Conservation (phyloP, 495 filamentous ascomycete genomes). For the Daldinia loculata region DNA sequence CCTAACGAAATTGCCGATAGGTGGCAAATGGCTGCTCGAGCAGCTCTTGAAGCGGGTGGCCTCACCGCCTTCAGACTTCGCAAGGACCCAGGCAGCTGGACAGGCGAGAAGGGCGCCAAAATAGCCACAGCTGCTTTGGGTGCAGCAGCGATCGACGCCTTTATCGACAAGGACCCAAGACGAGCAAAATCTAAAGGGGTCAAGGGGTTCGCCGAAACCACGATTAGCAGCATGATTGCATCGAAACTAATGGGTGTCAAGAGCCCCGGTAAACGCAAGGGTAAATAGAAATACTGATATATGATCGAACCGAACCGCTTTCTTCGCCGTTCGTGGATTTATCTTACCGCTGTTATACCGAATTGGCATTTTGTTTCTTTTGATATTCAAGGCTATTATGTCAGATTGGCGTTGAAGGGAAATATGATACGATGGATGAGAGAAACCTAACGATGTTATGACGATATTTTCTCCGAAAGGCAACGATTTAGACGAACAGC, state of each 20-base stretch:
- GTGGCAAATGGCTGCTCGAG: constrained; percentile 49
- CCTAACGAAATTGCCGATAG: constrained; percentile 23
- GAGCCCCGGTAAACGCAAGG: constrained; percentile 6
- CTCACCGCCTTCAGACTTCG: constrained; percentile 49
- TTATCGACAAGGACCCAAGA: constrained; percentile 45
- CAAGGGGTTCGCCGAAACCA: constrained; percentile 44
- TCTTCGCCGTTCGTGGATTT: not conserved
- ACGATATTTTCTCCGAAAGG: constrained; percentile 1
- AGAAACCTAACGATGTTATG: constrained; percentile 23
- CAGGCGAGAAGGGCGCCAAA: constrained; percentile 50
- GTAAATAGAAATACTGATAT: constrained; percentile 10
- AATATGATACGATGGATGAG: not conserved
- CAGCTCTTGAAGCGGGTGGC: constrained; percentile 54
- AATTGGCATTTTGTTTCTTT: not conserved
- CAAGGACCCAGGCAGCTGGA: constrained; percentile 53
- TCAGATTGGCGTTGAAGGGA: not conserved
- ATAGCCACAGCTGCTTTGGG: constrained; percentile 55
- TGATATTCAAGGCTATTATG: not conserved
- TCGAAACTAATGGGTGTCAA: constrained; percentile 42
- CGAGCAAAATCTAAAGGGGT: constrained; percentile 34
- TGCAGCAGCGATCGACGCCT: constrained; percentile 51
- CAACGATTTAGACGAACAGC: constrained; percentile 19
- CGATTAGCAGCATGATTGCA: constrained; percentile 43
- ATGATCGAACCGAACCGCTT: not conserved
- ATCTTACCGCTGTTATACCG: not conserved